A percentile compares a stretch with the other conserved stretches of the same genome.
These are phyloP conservation scores for Entomortierella chlamydospora DNA, from an alignment of 192 early-diverging fungal species.

Conservation along the genomic window DNA sequence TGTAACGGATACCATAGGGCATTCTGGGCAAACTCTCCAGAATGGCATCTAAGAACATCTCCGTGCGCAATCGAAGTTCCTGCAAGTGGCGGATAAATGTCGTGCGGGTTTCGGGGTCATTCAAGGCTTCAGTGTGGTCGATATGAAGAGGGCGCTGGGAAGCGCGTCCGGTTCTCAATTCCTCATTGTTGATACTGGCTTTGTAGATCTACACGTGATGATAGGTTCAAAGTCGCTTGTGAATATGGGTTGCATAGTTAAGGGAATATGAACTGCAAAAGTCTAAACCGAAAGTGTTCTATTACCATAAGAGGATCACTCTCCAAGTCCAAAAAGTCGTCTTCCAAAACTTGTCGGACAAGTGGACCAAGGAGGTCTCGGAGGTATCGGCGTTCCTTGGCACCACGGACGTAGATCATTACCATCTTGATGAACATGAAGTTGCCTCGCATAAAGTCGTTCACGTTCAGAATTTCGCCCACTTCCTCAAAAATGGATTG, in stretches of 20 bases:
- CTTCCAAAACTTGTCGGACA: slow-evolving; percentile 81
- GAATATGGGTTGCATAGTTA: no score
- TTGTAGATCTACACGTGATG: slow-evolving; percentile 78
- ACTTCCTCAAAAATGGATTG: slow-evolving; percentile 90
- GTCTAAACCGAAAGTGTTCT: no score
- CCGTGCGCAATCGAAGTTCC: slow-evolving; percentile 84
- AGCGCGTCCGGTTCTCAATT: slow-evolving; percentile 87
- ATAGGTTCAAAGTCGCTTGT: no score
- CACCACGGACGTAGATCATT: slow-evolving; percentile 93
- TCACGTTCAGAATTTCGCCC: slow-evolving; percentile 79
- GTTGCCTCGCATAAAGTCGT: slow-evolving; percentile 95
- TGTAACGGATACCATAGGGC: slow-evolving; percentile 96
- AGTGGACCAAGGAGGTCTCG: slow-evolving; percentile 86
- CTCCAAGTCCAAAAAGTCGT: slow-evolving; percentile 88
- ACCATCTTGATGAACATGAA: slow-evolving; percentile 98
- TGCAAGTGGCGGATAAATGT: slow-evolving; percentile 76
- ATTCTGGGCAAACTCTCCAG: slow-evolving; percentile 81
- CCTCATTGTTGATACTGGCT: slow-evolving; percentile 88
- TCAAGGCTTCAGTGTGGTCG: slow-evolving; percentile 81
- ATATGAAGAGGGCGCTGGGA: slow-evolving; percentile 81
- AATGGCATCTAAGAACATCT: slow-evolving; percentile 88
- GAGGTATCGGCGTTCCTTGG: slow-evolving; percentile 94
- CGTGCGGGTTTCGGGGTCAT: slow-evolving; percentile 81
- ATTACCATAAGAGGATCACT: slow-evolving; percentile 83
- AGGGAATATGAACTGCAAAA: no score